These are phyloP conservation scores for Acmispon strigosus DNA, from an alignment of 306 rosid species.

Conservation along the genomic window DNA sequence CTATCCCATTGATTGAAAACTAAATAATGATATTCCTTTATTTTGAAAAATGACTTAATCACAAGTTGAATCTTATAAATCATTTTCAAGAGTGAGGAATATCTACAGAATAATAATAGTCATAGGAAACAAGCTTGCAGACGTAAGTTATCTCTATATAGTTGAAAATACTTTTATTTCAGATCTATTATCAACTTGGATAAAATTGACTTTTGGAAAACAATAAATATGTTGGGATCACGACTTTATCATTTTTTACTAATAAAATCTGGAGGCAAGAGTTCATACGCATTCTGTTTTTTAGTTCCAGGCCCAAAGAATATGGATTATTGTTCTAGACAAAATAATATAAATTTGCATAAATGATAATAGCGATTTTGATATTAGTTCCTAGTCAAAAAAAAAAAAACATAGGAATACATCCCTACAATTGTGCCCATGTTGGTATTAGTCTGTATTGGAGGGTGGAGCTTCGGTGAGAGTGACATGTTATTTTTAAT, in stretches of 20 bases:
- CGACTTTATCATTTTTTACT: neutral
- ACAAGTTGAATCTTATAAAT: constrained; percentile 24
- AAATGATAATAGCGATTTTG: no score
- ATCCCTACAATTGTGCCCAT: no score
- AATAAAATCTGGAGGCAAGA: neutral
- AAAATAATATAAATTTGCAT: no score
- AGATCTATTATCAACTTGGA: constrained; percentile 12
- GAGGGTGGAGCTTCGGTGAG: no score
- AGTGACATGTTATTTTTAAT: no score
- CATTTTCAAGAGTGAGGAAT: constrained; percentile 17
- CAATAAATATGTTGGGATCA: neutral
- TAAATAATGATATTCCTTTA: neutral
- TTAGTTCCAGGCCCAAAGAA: neutral
- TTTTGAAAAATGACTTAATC: neutral
- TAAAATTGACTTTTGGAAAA: constrained; percentile 25
- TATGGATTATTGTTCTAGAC: neutral
- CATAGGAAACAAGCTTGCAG: constrained; percentile 18
- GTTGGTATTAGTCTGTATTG: no score
- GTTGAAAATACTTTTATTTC: constrained; percentile 13
- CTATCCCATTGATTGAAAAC: constrained; percentile 9
- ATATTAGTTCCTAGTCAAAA: no score
- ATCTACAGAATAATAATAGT: constrained; percentile 21
- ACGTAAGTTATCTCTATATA: constrained; percentile 23
- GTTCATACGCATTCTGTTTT: neutral
- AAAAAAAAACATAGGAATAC: no score